Base-by-base conservation (phyloP, 192 early-diverging fungal genomes). In the Rhizophagus sp. region DNA sequence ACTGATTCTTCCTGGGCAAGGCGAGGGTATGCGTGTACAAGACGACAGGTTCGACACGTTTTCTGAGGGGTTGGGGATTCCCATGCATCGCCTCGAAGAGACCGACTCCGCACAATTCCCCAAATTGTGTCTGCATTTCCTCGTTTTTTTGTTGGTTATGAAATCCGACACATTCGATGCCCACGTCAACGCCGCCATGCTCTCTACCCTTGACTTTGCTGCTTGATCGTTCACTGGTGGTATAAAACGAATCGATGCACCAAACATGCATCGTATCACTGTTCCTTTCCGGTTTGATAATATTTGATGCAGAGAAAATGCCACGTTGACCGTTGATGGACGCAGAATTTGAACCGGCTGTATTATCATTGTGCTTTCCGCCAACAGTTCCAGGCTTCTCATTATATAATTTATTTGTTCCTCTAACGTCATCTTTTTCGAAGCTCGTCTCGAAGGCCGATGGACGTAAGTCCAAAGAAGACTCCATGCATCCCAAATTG, bases 241-340 rank as follows among this genome's bases (percentile, higher is more conserved):
- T 63, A 34, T 34, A 34, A 1, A 77, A 66, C 63, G 75, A 15
- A 77, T 49, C 25, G 75, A 77, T 2, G 30, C 41, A 65, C 76
- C 33, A 22, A 69, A 52, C 66, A 78, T 78, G 50, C 0, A 78
- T 25, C 62, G 66, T n/a, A 22, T 33, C 34, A 67, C 65, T 69
- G 68, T 78, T 36, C 49, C 65, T 39, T 68, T 78, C 4, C 33
- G 65, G 47, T 57, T 25, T 15, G 50, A 52, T 52, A 39, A 39
- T 11, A 52, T 52, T 52, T 52, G 50, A 52, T 52, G 0, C 41
- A 4, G 36, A 1, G 63, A 68, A 39, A 34, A 61, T 19, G 76
- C 69, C 44, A 78, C 11, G 19, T 78, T 78, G 17, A 69, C 47
- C 50, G 25, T 61, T 25, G 41, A 30, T 69, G 76, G 30, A 30